Evolutionary conservation across 768 basidiomycete genomes (phyloP).

Genomic region (Tricholoma flavovirens): DNA sequence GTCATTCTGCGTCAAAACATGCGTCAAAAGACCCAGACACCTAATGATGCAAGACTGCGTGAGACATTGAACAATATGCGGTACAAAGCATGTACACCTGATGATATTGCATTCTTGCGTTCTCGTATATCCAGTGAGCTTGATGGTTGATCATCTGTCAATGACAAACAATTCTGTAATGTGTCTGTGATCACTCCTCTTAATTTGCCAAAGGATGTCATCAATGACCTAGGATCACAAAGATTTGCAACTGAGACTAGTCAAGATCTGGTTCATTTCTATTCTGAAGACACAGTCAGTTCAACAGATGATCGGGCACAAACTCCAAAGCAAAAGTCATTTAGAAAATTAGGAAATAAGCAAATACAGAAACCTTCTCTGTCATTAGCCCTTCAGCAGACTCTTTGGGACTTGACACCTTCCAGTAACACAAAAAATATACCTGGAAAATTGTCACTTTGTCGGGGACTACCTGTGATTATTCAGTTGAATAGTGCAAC

Average conservation of each 20-base stretch:
- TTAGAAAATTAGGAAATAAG: constrained; percentile 16
- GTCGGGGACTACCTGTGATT: background rate
- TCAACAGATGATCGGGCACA: constrained; percentile 12
- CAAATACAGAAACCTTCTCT: constrained; percentile 12
- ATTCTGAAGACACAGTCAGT: too few relatives aligned
- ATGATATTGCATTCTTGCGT: too few relatives aligned
- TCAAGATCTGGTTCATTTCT: constrained; percentile 16
- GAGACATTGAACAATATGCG: too few relatives aligned
- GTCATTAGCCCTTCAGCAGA: background rate
- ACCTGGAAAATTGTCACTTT: background rate
- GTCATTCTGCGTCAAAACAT: too few relatives aligned
- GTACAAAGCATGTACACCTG: too few relatives aligned
- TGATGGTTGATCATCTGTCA: constrained; percentile 4
- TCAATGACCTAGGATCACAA: constrained; percentile 18
- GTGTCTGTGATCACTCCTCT: constrained; percentile 22
- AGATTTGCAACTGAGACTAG: constrained; percentile 19
- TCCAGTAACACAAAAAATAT: constrained; percentile 11
- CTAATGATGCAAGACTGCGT: too few relatives aligned
- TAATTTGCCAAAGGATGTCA: too few relatives aligned
- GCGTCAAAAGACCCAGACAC: too few relatives aligned
- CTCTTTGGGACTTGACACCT: constrained; percentile 18
- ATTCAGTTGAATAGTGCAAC: too few relatives aligned
- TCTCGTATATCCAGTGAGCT: constrained; percentile 10
- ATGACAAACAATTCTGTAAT: constrained; percentile 17
- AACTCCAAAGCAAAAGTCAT: constrained; percentile 22